A percentile compares a stretch with the other conserved stretches of the same genome.
phyloP scores from a whole-genome alignment of 106 monocot genomes.

The Dioscorea zingiberensis region DNA sequence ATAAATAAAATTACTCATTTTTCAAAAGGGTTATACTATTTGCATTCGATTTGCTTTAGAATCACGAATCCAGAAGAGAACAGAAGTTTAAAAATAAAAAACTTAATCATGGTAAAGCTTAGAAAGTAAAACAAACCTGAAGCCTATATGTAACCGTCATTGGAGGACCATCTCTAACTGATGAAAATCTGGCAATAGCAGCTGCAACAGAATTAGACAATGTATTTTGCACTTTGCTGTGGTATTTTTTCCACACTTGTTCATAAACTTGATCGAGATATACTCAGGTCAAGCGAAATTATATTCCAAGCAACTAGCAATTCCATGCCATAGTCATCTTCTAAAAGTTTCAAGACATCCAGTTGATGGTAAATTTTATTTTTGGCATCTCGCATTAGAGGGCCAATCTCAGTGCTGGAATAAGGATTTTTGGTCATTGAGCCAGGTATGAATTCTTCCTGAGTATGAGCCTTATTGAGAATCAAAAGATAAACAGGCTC shows the following conservation, averaged over 20 bases:
- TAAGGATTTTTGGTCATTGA: slow-evolving; percentile 99
- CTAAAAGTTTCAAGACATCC: slow-evolving; percentile 79
- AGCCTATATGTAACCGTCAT: slow-evolving; percentile 97
- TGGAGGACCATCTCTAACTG: slow-evolving; percentile 69
- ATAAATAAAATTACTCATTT: too few species aligned
- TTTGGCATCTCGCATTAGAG: slow-evolving; percentile 94
- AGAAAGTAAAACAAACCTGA: slow-evolving; percentile 56
- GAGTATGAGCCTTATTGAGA: slow-evolving; percentile 92
- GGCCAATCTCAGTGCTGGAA: slow-evolving; percentile 85
- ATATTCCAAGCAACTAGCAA: slow-evolving; percentile 94
- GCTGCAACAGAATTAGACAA: slow-evolving; percentile 34
- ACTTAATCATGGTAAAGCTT: not conserved
- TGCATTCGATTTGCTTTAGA: too few species aligned
- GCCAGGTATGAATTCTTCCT: slow-evolving; percentile 97
- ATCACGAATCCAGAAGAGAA: too few species aligned
- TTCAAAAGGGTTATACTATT: too few species aligned
- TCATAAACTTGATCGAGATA: slow-evolving; percentile 98
- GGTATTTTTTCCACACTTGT: slow-evolving; percentile 94
- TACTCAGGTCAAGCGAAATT: slow-evolving; percentile 91
- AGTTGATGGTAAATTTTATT: slow-evolving; percentile 98
- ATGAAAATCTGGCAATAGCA: slow-evolving; percentile 40
- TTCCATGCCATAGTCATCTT: slow-evolving; percentile 98
- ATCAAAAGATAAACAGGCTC: slow-evolving; percentile 86
- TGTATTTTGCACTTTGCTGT: slow-evolving; percentile 56
- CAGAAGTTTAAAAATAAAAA: too few species aligned